phyloP scores from a whole-genome alignment of 116 monocot genomes.

The Posidonia oceanica region DNA sequence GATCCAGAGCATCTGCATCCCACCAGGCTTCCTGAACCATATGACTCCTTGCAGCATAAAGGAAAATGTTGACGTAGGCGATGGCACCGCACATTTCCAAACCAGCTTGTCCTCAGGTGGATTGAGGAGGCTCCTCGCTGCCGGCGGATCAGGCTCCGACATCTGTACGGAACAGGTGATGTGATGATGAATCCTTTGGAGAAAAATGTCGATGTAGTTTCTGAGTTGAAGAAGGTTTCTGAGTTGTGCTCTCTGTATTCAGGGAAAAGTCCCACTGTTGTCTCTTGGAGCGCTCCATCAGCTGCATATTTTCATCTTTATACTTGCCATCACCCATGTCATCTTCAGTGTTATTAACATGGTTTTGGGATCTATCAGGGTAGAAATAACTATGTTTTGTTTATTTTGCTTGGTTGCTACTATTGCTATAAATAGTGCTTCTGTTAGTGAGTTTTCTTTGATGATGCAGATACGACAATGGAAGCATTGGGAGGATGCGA shows the following conservation, averaged over 20 bases:
- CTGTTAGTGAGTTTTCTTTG: background rate
- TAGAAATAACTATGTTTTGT: background rate
- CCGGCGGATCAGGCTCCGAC: background rate
- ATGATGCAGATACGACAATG: conserved; percentile 30
- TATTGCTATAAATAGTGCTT: background rate
- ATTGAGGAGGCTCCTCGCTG: conserved; percentile 10
- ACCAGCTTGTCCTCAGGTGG: background rate
- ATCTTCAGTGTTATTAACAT: conserved; percentile 45
- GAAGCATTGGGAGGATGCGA: conserved; percentile 35
- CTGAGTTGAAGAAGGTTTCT: background rate
- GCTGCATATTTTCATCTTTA: conserved; percentile 84
- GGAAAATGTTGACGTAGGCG: background rate
- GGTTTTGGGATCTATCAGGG: conserved; percentile 51
- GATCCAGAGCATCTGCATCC: conserved; percentile 44
- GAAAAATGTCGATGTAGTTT: background rate
- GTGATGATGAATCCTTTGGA: background rate
- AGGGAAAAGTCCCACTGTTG: conserved; percentile 72
- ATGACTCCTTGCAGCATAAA: conserved; percentile 53
- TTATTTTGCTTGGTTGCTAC: background rate
- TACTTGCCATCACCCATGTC: conserved; percentile 65
- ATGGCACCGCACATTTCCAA: background rate
- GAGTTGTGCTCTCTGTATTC: background rate
- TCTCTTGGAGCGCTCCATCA: conserved; percentile 65
- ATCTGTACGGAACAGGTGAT: background rate
- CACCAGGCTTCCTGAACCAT: conserved; percentile 13